Evolutionary conservation across 169 alveolate species (phyloP), one percentile per base, ranked within the genome.

Genomic region (Plasmodium reichenowi): DNA sequence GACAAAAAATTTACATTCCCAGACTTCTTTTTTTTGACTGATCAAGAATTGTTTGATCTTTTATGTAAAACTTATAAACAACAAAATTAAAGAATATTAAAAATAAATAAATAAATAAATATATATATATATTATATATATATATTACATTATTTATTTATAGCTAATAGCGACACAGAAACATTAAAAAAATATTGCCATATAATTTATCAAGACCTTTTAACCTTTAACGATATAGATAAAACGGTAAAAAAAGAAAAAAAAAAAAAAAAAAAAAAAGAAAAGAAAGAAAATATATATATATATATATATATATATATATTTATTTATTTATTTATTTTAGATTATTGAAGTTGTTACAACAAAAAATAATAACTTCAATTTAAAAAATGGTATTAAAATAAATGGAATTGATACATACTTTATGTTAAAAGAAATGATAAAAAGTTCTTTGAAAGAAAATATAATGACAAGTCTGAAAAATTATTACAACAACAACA

Each of bases 331-430:
- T 12, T 20, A 54, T 9, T 2, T 60, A 20, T 12, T 68, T 15
- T 32, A 83, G 91, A 83, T 83, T 15, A 68, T 67, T 26, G 91
- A 83, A 83, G 54, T 83, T 62, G 83, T 83, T 54, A 83, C 91
- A 43, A 67, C 73, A 15, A 83, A 83, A 60, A 58, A 70, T 52
- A 83, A 68, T 62, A 56, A 58, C 10, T 60, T 83, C 43, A 67
- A 68, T 26, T 54, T 83, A 56, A 83, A 83, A 67, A 83, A 63
- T 63, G 91, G 91, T 15, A 22, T 83, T 5, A 83, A 83, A 62
- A 83, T 83, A 83, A 43, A 45, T 29, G 91, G 91, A 20, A 83
- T 83, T 56, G 83, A 83, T 45, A 83, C 91, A n/a, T 83, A 83
- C 47, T n/a, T 59, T 52, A 54, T 83, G 4, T 68, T 83, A 54